A percentile compares a stretch with the other conserved stretches of the same genome.
Conservation (phyloP, 2,329 filamentous ascomycete genomes). For the Talaromyces piceae region DNA sequence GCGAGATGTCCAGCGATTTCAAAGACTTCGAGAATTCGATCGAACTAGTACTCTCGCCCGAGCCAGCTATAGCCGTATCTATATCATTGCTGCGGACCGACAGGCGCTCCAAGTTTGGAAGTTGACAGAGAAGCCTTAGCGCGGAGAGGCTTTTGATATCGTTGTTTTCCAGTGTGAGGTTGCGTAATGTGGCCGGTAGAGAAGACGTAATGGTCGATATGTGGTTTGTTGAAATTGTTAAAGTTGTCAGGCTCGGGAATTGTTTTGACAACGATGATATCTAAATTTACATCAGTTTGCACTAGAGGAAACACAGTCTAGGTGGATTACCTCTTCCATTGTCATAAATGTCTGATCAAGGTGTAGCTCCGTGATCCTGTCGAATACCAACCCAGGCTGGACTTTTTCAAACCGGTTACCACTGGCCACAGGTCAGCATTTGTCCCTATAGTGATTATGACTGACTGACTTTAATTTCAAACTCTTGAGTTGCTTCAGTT, state of each 20-base stretch:
- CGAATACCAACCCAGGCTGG: constrained; percentile 37
- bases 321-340: constrained; percentile 52
- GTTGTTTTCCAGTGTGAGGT: constrained; percentile 45
- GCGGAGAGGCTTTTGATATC: constrained; percentile 28
- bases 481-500: constrained; percentile 58
- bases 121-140: constrained; percentile 43
- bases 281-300: constrained; percentile 17
- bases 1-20: constrained; percentile 64
- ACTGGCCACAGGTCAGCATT: constrained; percentile 38
- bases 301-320: constrained; percentile 4
- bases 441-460: constrained; percentile 8
- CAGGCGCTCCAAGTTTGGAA: constrained; percentile 45
- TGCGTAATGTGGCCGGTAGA: constrained; percentile 32
- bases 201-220: constrained; percentile 23
- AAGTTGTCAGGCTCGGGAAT: constrained; percentile 27
- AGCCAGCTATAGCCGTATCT: constrained; percentile 25
- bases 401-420: constrained; percentile 59
- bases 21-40: constrained; percentile 50
- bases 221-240: constrained; percentile 31
- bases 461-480: constrained; percentile 64
- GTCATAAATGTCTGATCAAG: constrained; percentile 60
- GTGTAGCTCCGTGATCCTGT: constrained; percentile 52
- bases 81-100: constrained; percentile 72
- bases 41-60: constrained; percentile 15
- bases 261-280: constrained; percentile 26